Percentiles rank a stretch among this genome's conserved stretches.
Conservation (phyloP, 495 filamentous ascomycete species). For the Tuber borchii region DNA sequence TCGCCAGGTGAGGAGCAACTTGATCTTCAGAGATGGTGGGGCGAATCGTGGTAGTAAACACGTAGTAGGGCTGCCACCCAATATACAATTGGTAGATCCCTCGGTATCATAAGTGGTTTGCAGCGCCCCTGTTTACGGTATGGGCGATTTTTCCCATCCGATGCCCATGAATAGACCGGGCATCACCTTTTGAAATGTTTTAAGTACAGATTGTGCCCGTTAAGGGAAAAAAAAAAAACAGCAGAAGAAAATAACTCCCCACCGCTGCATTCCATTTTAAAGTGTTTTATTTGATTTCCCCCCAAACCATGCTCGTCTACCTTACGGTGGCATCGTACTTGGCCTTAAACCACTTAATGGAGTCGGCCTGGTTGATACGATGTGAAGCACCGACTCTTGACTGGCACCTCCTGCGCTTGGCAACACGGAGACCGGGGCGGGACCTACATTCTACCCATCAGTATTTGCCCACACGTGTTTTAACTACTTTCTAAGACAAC, state of each 20-base stretch:
- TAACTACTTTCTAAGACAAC: not conserved
- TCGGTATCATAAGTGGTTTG: not conserved
- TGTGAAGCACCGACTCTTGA: constrained; percentile 76
- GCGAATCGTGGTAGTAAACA: not conserved
- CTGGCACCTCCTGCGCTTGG: constrained; percentile 86
- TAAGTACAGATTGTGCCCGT: not conserved
- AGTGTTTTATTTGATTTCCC: not conserved
- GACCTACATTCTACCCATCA: constrained; percentile 50
- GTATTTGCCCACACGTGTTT: constrained; percentile 33
- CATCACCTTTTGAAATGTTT: not conserved
- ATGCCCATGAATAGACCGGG: not conserved
- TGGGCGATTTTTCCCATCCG: not conserved
- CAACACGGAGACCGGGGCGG: constrained; percentile 94
- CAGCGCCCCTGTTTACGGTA: not conserved
- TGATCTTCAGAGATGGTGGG: not conserved
- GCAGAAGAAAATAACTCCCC: not conserved
- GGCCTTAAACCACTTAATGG: constrained; percentile 99
- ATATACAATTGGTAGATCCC: not conserved
- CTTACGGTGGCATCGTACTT: constrained; percentile 97
- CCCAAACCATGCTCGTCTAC: constrained; percentile 48
- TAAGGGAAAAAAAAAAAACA: not conserved
- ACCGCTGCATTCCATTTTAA: not conserved
- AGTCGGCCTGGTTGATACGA: constrained; percentile 87
- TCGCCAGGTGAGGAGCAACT: not conserved
- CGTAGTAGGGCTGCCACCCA: not conserved